Conservation (phyloP, 441 rosid genomes). For the Cnidoscolus chayamansa region DNA sequence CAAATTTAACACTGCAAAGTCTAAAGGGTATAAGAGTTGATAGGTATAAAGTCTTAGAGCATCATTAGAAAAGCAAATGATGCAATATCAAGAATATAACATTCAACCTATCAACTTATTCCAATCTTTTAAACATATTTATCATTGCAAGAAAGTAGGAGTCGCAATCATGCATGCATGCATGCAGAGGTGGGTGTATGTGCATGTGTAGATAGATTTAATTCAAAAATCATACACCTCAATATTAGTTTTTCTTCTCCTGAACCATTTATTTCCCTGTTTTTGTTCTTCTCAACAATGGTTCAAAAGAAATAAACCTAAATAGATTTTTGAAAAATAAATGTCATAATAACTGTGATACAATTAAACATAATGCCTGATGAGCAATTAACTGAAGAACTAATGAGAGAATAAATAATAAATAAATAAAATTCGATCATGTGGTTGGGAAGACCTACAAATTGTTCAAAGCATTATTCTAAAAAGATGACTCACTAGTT, state of each 20-base stretch:
- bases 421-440: not conserved
- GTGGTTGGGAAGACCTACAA: not conserved
- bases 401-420: not conserved
- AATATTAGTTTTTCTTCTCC: not conserved
- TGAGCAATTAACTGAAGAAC: not conserved
- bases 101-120: not conserved
- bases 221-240: not conserved
- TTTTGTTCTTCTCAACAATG: not conserved
- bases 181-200: too few species aligned
- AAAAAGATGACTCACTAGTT: slow-evolving; percentile 52
- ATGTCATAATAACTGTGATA: not conserved
- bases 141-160: too few species aligned
- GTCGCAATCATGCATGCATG: too few species aligned
- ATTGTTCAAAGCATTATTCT: slow-evolving; percentile 17
- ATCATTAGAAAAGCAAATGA: not conserved
- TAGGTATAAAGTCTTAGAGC: not conserved
- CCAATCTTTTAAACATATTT: too few species aligned
- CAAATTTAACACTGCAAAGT: not conserved
- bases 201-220: not conserved
- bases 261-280: not conserved
- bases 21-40: not conserved
- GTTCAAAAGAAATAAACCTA: not conserved
- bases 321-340: not conserved
- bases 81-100: not conserved
- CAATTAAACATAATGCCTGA: slow-evolving; percentile 3